Evolutionary conservation across 2,329 filamentous ascomycete genomes (phyloP).

Genomic region (Penicillium frequentans): DNA sequence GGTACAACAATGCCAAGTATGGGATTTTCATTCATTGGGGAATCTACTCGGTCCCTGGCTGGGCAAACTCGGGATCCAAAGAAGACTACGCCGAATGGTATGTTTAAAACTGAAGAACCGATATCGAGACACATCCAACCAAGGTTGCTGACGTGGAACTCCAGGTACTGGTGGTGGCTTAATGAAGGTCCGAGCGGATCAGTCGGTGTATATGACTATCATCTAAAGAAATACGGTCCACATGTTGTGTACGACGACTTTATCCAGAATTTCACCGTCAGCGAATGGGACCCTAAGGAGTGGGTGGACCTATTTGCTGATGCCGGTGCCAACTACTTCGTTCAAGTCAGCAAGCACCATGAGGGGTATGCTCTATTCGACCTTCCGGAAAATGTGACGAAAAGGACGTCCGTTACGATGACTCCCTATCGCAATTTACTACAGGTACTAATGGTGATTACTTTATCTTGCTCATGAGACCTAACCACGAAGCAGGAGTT

Average conservation of each 20-base stretch:
- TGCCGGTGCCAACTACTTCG: slow-evolving; percentile 52
- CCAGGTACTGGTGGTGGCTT: slow-evolving; percentile 48
- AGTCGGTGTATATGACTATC: slow-evolving; percentile 51
- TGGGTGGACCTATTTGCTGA: slow-evolving; percentile 57
- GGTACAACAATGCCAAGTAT: slow-evolving; percentile 58
- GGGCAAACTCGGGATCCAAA: slow-evolving; percentile 47
- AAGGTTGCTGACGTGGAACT: neutral
- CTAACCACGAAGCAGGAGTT: slow-evolving; percentile 34
- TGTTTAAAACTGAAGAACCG: neutral
- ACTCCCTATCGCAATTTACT: slow-evolving; percentile 43
- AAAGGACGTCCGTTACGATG: slow-evolving; percentile 42
- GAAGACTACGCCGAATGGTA: slow-evolving; percentile 45
- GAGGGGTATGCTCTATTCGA: slow-evolving; percentile 51
- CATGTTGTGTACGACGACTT: slow-evolving; percentile 58
- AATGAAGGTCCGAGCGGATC: slow-evolving; percentile 43
- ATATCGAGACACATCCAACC: neutral
- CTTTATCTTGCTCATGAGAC: neutral
- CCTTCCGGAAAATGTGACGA: slow-evolving; percentile 40
- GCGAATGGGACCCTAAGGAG: slow-evolving; percentile 51
- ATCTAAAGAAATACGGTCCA: slow-evolving; percentile 52
- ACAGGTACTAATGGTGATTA: slow-evolving; percentile 4
- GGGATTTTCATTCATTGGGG: slow-evolving; percentile 65
- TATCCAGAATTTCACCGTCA: slow-evolving; percentile 55
- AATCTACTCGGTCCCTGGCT: slow-evolving; percentile 56
- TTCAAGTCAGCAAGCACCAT: slow-evolving; percentile 49